Conservation (phyloP, 2,329 filamentous ascomycete species). For the Fusarium coicis region DNA sequence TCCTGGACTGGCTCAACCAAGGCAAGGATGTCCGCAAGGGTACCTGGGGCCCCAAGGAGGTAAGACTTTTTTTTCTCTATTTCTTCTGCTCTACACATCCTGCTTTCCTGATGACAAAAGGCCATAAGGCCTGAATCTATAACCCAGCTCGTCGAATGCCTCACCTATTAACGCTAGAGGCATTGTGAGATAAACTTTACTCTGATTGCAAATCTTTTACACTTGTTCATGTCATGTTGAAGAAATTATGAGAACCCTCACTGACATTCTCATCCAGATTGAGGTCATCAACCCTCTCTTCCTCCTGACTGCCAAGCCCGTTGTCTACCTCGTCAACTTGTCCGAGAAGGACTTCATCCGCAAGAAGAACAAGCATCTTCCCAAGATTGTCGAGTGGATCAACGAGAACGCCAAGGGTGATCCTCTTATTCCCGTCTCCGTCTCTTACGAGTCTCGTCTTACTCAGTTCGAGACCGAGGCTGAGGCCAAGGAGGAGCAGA, state of each 20-base stretch:
- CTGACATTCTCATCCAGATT: slow-evolving; percentile 68
- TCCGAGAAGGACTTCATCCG: slow-evolving; percentile 97
- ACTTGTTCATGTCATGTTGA: slow-evolving; percentile 4
- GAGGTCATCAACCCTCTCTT: slow-evolving; percentile 98
- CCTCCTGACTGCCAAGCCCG: slow-evolving; percentile 94
- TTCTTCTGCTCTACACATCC: slow-evolving; percentile 11
- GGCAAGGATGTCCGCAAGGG: slow-evolving; percentile 96
- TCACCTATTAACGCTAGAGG: slow-evolving; percentile 79
- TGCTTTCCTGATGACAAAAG: slow-evolving; percentile 94
- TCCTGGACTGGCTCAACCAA: slow-evolving; percentile 82
- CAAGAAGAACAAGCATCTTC: slow-evolving; percentile 99
- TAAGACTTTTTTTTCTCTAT: slow-evolving; percentile 60
- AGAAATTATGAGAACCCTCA: slow-evolving; percentile 5
- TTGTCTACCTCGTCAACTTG: slow-evolving; percentile 96
- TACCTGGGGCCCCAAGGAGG: slow-evolving; percentile 93
- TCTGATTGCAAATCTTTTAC: slow-evolving; percentile 65
- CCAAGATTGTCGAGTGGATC: slow-evolving; percentile 94
- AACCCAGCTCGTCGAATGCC: slow-evolving; percentile 99
- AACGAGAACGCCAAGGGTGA: slow-evolving; percentile 89
- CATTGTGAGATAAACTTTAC: slow-evolving; percentile 85
- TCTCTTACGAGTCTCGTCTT: slow-evolving; percentile 91
- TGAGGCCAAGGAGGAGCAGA: slow-evolving; percentile 85
- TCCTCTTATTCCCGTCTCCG: slow-evolving; percentile 92
- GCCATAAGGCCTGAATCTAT: slow-evolving; percentile 87
- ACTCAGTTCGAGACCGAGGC: slow-evolving; percentile 82